Evolutionary conservation across 768 basidiomycete species (phyloP), one percentile per base, ranked within the genome.

Genomic region (Xerocomellus intermedius): DNA sequence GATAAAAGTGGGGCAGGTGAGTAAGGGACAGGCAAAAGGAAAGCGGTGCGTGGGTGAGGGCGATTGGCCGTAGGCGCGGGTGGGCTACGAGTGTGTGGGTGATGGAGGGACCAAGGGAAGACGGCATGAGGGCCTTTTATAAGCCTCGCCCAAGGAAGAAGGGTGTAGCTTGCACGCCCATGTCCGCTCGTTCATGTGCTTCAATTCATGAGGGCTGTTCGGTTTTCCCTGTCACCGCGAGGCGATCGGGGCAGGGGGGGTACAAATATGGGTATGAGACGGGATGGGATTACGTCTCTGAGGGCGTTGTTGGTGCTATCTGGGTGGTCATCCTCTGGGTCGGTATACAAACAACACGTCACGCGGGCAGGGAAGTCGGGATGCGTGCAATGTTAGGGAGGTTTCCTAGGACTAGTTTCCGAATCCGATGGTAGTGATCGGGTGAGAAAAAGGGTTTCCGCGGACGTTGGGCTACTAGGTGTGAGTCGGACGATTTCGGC

Each of bases 231-330:
- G 36, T 37, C 45, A 38, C 54, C 55, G 48, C 42, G 39, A 57
- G 53, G 57, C 42, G 61, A 69, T 61, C 53, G 61, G 56, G 66
- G 52, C 48, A 38, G 30, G 53, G 48, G 35, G 56, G 55, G 42
- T 39, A 44, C 24, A 24, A n/a, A 35, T 43, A 33, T 42, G 17
- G 30, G n/a, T 26, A 33, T 21, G 22, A 48, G 46, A 44, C 12
- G 44, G 14, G 21, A 21, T 19, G 10, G 12, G 24, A 53, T 63
- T 59, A 64, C 56, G 60, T 63, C 57, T 54, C 26, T n/a, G 39
- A 46, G 24, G 6, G 54, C 10, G 22, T 41, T 48, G 54, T 39
- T 24, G 30, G 33, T 12, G 21, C 21, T 33, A 39, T 28, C 30
- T 36, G 26, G 32, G 30, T 24, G 50, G 42, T 50, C 59, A n/a